A percentile compares a stretch with the other conserved stretches of the same genome.
These are phyloP conservation scores for Talaromyces rugulosus DNA, from an alignment of 2,329 filamentous ascomycete species.

Conservation along the genomic window DNA sequence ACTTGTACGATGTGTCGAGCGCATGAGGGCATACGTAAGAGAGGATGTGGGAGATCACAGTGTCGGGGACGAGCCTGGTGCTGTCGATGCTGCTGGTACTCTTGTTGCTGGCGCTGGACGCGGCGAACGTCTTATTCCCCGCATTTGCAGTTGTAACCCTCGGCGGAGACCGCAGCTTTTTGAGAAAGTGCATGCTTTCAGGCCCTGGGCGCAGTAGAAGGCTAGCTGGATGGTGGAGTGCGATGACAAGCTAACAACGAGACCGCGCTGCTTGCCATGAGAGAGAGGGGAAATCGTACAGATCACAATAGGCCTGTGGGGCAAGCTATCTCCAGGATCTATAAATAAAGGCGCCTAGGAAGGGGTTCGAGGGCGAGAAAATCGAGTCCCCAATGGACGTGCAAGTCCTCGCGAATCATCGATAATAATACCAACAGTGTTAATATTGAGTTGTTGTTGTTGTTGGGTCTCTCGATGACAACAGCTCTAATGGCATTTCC, in stretches of 20 bases:
- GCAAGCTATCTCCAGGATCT: not conserved
- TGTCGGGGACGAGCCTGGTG: slow-evolving; percentile 57
- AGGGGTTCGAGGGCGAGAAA: not conserved
- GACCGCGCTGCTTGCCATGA: not conserved
- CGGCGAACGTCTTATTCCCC: not conserved
- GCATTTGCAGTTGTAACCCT: not conserved
- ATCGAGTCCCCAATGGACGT: not conserved
- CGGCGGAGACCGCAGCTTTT: not conserved
- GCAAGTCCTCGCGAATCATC: not conserved
- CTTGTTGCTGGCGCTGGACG: not conserved
- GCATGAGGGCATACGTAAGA: slow-evolving; percentile 78
- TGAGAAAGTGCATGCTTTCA: slow-evolving; percentile 1
- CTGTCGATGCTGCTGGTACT: slow-evolving; percentile 18
- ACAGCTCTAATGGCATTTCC: not conserved
- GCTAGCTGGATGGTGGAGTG: not conserved
- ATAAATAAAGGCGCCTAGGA: not conserved
- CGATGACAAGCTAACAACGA: not conserved
- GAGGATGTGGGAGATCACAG: slow-evolving; percentile 75
- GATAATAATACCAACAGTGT: not conserved
- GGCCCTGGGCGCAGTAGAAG: not conserved
- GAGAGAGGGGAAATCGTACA: not conserved
- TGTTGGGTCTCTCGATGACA: not conserved
- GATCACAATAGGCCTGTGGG: not conserved
- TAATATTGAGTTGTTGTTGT: not conserved
- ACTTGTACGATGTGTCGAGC: slow-evolving; percentile 71